A percentile compares a stretch with the other conserved stretches of the same genome.
Evolutionary conservation across 805 yeast species (phyloP).

Genomic region (Candida ovalis): DNA sequence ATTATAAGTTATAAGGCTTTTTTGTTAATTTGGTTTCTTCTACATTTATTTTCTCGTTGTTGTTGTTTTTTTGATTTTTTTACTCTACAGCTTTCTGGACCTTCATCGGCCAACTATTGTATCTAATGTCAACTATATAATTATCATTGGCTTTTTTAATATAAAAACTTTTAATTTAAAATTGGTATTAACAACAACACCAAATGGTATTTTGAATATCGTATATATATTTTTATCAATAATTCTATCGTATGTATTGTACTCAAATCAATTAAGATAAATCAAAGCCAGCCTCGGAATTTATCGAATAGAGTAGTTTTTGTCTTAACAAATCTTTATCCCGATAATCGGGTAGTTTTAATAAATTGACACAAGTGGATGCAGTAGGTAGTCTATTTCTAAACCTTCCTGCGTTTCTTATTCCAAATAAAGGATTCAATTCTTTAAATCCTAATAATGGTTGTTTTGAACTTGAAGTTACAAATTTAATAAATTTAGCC

Average conservation of each 20-base stretch:
- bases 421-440: constrained; percentile 75
- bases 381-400: constrained; percentile 75
- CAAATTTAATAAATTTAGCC: constrained; percentile 72
- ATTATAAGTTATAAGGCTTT: too few species aligned
- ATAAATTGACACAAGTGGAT: constrained; percentile 85
- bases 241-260: not conserved
- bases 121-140: too few species aligned
- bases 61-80: not conserved
- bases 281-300: constrained; percentile 84
- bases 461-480: constrained; percentile 87
- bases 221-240: not conserved
- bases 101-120: too few species aligned
- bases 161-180: too few species aligned
- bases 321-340: constrained; percentile 51
- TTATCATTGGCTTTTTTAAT: too few species aligned
- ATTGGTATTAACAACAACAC: too few species aligned
- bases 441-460: constrained; percentile 84
- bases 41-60: not conserved
- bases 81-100: not conserved
- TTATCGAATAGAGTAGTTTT: constrained; percentile 75
- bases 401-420: constrained; percentile 60
- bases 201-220: too few species aligned
- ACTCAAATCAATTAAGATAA: constrained; percentile 41
- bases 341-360: constrained; percentile 81
- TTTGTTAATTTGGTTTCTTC: not conserved